phyloP scores from a whole-genome alignment of 768 basidiomycete genomes.

The Auricularia heimuer region DNA sequence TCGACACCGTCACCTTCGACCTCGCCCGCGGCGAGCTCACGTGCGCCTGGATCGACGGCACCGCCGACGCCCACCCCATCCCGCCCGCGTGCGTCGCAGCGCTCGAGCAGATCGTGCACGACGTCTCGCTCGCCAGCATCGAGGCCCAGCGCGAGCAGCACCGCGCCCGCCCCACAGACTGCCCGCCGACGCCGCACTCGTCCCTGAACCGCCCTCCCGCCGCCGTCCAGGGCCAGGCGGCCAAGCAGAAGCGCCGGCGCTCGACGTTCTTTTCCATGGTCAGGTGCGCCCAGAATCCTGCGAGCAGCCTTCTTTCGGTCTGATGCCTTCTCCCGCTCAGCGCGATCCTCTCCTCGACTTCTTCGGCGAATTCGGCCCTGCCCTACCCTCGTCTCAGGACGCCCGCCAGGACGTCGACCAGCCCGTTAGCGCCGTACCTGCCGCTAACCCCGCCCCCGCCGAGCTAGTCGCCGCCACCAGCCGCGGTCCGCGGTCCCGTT shows the following conservation, averaged over 20 bases:
- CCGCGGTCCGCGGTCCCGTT: constrained; percentile 21
- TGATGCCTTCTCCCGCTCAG: constrained; percentile 10
- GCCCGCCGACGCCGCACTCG: not conserved
- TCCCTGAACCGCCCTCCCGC: constrained; percentile 14
- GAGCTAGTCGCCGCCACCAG: constrained; percentile 17
- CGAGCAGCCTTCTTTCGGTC: not conserved
- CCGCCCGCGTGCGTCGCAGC: constrained; percentile 29
- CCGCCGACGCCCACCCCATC: constrained; percentile 39
- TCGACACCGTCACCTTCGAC: constrained; percentile 56
- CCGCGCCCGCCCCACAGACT: constrained; percentile 6
- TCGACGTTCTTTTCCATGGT: constrained; percentile 28
- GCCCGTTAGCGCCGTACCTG: constrained; percentile 17
- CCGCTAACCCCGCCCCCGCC: constrained; percentile 16
- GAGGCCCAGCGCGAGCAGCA: constrained; percentile 13
- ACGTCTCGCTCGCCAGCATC: constrained; percentile 27
- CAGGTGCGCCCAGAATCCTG: not conserved
- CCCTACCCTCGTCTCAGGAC: not conserved
- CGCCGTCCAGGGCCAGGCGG: constrained; percentile 20
- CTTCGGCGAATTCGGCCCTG: constrained; percentile 18
- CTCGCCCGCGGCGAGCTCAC: constrained; percentile 34
- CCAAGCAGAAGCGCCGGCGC: constrained; percentile 58
- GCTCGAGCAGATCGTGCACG: constrained; percentile 41
- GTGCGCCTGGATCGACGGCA: constrained; percentile 52
- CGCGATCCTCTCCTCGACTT: constrained; percentile 23
- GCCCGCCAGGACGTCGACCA: too few relatives aligned